Evolutionary conservation across 202 grass and related monocot genomes (phyloP), one percentile per base, ranked within the genome.

Genomic region (Carex arenaria): DNA sequence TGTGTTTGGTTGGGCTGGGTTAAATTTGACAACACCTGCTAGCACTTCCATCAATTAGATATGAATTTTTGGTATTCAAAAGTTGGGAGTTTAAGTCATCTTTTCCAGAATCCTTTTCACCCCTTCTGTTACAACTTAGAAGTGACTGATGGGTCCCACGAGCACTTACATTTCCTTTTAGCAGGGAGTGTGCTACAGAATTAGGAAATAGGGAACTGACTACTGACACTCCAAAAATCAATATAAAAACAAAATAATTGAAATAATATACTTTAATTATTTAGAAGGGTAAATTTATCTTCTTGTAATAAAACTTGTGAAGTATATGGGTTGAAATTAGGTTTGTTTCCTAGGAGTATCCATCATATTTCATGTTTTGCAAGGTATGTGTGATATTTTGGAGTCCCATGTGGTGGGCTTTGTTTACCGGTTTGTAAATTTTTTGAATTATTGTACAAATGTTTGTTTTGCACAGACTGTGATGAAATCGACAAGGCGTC

Each of bases 401-500:
- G 52, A 14, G 20, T 60, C 26, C 22, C 7, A 38, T 18, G 22
- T 18, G 0, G 55, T 61, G 19, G 8, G 61, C n/a, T 61, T 61
- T 78, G 54, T 60, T 59, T 60, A 78, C 38, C 31, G 30, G 32
- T 13, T 40, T 11, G 3, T 73, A 13, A 65, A 83, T 57, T 67
- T 70, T 32, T 70, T 53, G 40, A 83, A 67, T 56, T 57, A 70
- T 59, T 83, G 38, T 40, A 12, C 28, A 52, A 55, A 30, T 83
- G 22, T 82, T 82, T 69, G 19, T 40, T 70, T 83, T 67, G 79
- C 51, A 52, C 85, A 98, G 95, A 11, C 77, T 17, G 95, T 95
- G 66, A 94, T 98, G 81, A 98, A 98, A 85, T 88, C 90, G 12
- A 98, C 95, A 8, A 73, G 89, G 12, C 84, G 87, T 28, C 92